These are phyloP conservation scores for Clausena lansium DNA, from an alignment of 345 rosid genomes.

Conservation along the genomic window DNA sequence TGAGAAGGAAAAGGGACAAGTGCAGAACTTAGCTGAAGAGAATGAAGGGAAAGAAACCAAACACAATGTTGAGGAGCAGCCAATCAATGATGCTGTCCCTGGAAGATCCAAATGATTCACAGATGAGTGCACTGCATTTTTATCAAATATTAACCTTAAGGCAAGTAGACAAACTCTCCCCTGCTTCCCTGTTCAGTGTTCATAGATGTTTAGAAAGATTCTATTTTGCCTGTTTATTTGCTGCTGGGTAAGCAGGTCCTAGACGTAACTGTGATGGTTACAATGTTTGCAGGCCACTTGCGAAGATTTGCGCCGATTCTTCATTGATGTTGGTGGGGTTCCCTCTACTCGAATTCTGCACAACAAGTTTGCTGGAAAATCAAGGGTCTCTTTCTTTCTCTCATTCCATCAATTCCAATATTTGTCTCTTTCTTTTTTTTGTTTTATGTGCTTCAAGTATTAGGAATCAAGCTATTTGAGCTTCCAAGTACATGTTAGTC, in stretches of 20 bases:
- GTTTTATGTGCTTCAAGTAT: not conserved
- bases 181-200: slow-evolving; percentile 4
- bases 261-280: not conserved
- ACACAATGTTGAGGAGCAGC: slow-evolving; percentile 30
- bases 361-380: slow-evolving; percentile 78
- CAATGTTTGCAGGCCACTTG: slow-evolving; percentile 47
- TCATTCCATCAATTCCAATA: not conserved
- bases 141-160: slow-evolving; percentile 67
- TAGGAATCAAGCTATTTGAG: not conserved
- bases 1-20: slow-evolving; percentile 27
- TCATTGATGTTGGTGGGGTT: slow-evolving; percentile 75
- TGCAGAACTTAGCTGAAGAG: slow-evolving; percentile 33
- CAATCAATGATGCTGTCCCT: slow-evolving; percentile 30
- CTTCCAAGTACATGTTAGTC: not conserved
- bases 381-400: slow-evolving; percentile 68
- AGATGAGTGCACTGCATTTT: slow-evolving; percentile 84
- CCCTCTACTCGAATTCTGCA: slow-evolving; percentile 63
- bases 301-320: slow-evolving; percentile 69
- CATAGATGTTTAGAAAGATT: not conserved
- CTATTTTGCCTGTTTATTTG: not conserved
- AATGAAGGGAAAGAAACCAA: slow-evolving; percentile 30
- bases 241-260: not conserved
- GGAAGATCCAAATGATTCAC: slow-evolving; percentile 54
- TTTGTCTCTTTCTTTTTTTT: not conserved
- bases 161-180: slow-evolving; percentile 32